Evolutionary conservation across 331 rosid species (phyloP), one percentile per base, ranked within the genome.

Genomic region (Malus hybrid): DNA sequence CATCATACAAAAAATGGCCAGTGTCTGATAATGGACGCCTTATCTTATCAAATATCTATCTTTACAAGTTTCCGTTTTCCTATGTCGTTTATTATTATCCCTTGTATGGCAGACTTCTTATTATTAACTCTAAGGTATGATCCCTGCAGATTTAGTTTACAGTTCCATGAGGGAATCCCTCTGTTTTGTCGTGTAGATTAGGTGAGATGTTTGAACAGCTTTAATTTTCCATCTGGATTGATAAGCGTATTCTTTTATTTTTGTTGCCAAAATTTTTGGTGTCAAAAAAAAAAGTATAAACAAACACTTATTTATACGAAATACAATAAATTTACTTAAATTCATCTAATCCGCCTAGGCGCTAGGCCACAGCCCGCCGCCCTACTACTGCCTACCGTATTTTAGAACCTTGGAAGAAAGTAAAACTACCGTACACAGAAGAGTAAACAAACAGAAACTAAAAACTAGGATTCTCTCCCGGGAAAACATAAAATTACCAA

Each of bases 221-320:
- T 81, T 86, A 81, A 80, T 74, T 76, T 70, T 72, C 78, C 79
- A 76, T 81, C 81, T 75, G 74, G 84, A 73, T 86, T 75, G 74
- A 76, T 85, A 80, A 88, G 66, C 74, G 82, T 84, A 90, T 92
- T 88, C 96, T 88, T 90, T 90, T 75, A 90, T 92, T 90, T 75
- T 83, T 84, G 82, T 85, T 86, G 81, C 61, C 82, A 61, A 82
- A 62, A 76, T 39, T 67, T 64, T 9, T 69, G 59, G 46, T 73
- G 75, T 79, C 73, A 55, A 19, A 36, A 29, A 24, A 24, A 24
- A 24, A 24, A 24, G 24, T 24, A 24, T 24, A 24, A 24, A 24
- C 24, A 24, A 24, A 24, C 24, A 24, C 24, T 24, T 24, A 24
- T 24, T 24, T 24, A 24, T 24, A 24, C 24, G 24, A 24, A 24